A percentile compares a stretch with the other conserved stretches of the same genome.
These are phyloP conservation scores for Annulohypoxylon nitens DNA, from an alignment of 495 filamentous ascomycete species.

Conservation along the genomic window DNA sequence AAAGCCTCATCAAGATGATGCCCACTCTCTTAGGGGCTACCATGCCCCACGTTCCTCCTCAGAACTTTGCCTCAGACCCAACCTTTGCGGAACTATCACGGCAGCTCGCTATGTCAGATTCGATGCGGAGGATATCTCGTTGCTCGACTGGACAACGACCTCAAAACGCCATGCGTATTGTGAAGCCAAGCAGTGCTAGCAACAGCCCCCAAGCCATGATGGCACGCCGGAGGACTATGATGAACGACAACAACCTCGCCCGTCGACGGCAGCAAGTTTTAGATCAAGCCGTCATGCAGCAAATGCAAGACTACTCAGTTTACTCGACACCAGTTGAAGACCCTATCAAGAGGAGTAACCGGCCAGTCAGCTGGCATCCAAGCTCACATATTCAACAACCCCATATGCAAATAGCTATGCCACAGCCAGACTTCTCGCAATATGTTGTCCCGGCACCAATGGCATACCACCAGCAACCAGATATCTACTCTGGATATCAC, in stretches of 20 bases:
- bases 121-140: constrained; percentile 57
- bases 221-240: constrained; percentile 67
- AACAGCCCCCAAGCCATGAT: constrained; percentile 73
- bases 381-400: constrained; percentile 57
- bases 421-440: constrained; percentile 50
- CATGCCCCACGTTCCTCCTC: constrained; percentile 41
- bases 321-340: constrained; percentile 51
- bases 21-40: constrained; percentile 43
- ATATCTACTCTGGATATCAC: constrained; percentile 53
- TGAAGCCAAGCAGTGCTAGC: constrained; percentile 76
- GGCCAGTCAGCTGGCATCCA: constrained; percentile 82
- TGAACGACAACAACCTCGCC: constrained; percentile 61
- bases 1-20: constrained; percentile 46
- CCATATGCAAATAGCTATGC: constrained; percentile 55
- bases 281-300: constrained; percentile 53
- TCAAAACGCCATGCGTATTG: constrained; percentile 65
- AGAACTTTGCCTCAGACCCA: constrained; percentile 50
- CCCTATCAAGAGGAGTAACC: constrained; percentile 50
- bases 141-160: constrained; percentile 56
- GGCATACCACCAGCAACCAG: constrained; percentile 53
- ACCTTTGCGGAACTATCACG: constrained; percentile 56
- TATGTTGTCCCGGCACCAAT: constrained; percentile 49
- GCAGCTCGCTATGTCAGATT: constrained; percentile 53
- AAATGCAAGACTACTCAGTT: constrained; percentile 50
- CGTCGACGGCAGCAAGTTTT: constrained; percentile 54